Evolutionary conservation across 306 rosid species (phyloP).

Genomic region (Quercus cerris): DNA sequence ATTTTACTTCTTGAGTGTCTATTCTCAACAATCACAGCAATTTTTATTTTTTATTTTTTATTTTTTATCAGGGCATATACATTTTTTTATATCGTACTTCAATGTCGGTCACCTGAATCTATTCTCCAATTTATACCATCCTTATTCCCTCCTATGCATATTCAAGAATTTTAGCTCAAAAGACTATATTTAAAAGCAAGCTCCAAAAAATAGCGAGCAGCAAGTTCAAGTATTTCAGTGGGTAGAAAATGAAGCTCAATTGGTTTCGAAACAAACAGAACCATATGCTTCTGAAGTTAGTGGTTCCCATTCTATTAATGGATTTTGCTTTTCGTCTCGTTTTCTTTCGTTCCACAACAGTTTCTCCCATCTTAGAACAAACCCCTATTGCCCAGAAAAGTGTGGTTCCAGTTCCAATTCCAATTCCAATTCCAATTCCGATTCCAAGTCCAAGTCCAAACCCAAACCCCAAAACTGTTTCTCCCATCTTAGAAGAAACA

Average conservation of each 20-base stretch:
- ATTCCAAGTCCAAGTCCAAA: no score
- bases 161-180: neutral
- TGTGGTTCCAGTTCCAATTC: neutral
- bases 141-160: neutral
- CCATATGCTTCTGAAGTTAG: slow-evolving; percentile 40
- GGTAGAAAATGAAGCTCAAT: slow-evolving; percentile 45
- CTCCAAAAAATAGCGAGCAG: neutral
- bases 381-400: slow-evolving; percentile 44
- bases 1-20: no score
- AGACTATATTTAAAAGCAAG: no score
- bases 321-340: slow-evolving; percentile 67
- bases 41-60: no score
- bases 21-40: no score
- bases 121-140: neutral
- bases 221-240: neutral
- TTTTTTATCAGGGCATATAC: no score
- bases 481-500: slow-evolving; percentile 47
- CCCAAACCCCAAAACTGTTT: slow-evolving; percentile 27
- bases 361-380: slow-evolving; percentile 46
- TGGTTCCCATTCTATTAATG: slow-evolving; percentile 40
- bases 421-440: neutral
- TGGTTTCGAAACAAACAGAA: slow-evolving; percentile 41
- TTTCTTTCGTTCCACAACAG: slow-evolving; percentile 40
- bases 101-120: neutral
- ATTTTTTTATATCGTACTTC: neutral